Percentiles rank a stretch among this genome's conserved stretches.
phyloP scores from a whole-genome alignment of 345 rosid genomes.

The Rhodamnia argentea region DNA sequence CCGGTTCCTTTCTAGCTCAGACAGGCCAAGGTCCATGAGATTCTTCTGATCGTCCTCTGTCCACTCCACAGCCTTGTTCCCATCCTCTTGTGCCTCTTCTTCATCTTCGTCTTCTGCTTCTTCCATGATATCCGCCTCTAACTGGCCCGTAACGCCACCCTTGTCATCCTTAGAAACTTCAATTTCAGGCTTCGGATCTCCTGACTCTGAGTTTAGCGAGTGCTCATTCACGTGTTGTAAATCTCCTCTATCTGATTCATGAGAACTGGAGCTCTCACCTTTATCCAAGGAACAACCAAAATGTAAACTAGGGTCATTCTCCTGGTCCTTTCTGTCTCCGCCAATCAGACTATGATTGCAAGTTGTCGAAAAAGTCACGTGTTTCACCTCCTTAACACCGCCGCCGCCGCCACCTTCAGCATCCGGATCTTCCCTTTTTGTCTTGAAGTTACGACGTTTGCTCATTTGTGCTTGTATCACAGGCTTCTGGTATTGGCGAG shows the following conservation, averaged over 20 bases:
- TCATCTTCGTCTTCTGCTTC: slow-evolving; percentile 34
- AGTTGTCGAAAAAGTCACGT: not conserved
- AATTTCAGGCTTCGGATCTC: slow-evolving; percentile 1
- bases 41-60: slow-evolving; percentile 79
- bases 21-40: slow-evolving; percentile 72
- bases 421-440: not conserved
- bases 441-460: slow-evolving; percentile 36
- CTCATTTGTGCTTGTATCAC: slow-evolving; percentile 26
- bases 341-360: not conserved
- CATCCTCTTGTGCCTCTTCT: slow-evolving; percentile 17
- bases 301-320: not conserved
- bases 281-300: not conserved
- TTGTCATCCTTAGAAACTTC: not conserved
- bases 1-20: slow-evolving; percentile 75
- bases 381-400: not conserved
- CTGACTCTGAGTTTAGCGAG: slow-evolving; percentile 6
- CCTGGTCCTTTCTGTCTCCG: not conserved
- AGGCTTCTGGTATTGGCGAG: slow-evolving; percentile 8
- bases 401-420: not conserved
- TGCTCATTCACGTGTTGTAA: slow-evolving; percentile 18
- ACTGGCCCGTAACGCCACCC: slow-evolving; percentile 9
- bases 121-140: slow-evolving; percentile 27
- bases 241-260: not conserved
- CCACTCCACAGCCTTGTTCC: slow-evolving; percentile 53
- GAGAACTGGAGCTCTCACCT: not conserved